These are phyloP conservation scores for Aspergillus ustus DNA, from an alignment of 2,329 filamentous ascomycete genomes.

Conservation along the genomic window DNA sequence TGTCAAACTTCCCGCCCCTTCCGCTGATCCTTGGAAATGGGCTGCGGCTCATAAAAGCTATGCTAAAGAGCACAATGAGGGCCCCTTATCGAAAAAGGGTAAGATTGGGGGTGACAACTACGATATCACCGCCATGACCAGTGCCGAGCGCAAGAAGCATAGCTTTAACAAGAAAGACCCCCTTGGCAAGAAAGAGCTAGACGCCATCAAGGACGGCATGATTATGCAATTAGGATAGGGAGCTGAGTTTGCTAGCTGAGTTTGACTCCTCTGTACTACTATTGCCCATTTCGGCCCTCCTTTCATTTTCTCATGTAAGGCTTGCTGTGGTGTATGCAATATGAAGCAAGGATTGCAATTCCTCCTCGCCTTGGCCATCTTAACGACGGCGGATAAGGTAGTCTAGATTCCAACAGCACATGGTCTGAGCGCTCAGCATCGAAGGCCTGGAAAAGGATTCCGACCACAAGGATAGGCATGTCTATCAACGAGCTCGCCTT, in stretches of 20 bases:
- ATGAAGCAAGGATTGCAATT: neutral
- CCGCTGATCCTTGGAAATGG: conserved; percentile 11
- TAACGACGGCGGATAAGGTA: neutral
- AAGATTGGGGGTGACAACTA: conserved; percentile 46
- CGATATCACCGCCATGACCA: conserved; percentile 43
- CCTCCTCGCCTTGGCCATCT: neutral
- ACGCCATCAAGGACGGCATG: conserved; percentile 45
- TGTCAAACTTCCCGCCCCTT: conserved; percentile 29
- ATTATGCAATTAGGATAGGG: conserved; percentile 3
- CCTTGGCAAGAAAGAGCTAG: conserved; percentile 36
- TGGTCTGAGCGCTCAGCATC: neutral
- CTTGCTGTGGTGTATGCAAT: neutral
- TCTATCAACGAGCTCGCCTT: neutral
- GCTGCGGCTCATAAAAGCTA: conserved; percentile 2
- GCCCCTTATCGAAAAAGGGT: neutral
- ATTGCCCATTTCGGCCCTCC: neutral
- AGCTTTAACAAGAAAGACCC: conserved; percentile 44
- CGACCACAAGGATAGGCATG: neutral
- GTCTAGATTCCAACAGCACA: conserved; percentile 3
- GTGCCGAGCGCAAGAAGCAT: conserved; percentile 37
- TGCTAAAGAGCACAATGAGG: neutral
- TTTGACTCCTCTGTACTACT: neutral
- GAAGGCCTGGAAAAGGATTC: conserved; percentile 1
- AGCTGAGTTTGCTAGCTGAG: neutral
- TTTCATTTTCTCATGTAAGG: neutral